Percentiles rank a stretch among this genome's conserved stretches.
phyloP scores from a whole-genome alignment of 2,329 filamentous ascomycete genomes.

The Aureobasidium sp. region DNA sequence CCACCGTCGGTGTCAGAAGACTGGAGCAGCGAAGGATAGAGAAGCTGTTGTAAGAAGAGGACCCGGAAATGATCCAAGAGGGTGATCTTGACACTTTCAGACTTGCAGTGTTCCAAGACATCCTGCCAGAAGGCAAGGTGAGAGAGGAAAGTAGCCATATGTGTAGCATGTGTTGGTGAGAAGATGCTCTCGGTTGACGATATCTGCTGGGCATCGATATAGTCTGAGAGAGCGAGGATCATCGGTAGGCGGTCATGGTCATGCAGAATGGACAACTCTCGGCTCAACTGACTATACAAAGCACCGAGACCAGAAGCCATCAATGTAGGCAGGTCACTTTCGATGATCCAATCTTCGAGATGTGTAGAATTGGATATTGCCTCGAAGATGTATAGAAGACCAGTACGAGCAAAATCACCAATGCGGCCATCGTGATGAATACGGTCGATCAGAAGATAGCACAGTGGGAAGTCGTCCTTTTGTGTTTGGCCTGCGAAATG shows the following conservation, averaged over 20 bases:
- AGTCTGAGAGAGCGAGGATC: constrained; percentile 83
- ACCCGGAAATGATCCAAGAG: constrained; percentile 95
- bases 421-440: constrained; percentile 93
- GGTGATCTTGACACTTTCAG: constrained; percentile 83
- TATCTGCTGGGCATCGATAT: constrained; percentile 63
- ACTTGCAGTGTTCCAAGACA: constrained; percentile 90
- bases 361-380: constrained; percentile 74
- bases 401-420: constrained; percentile 92
- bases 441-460: constrained; percentile 92
- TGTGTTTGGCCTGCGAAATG: constrained; percentile 79
- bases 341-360: constrained; percentile 92
- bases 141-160: constrained; percentile 87
- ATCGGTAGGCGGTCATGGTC: constrained; percentile 68
- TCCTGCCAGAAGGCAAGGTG: constrained; percentile 98
- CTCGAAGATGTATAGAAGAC: constrained; percentile 91
- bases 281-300: constrained; percentile 61
- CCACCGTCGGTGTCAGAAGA: constrained; percentile 96
- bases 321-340: constrained; percentile 89
- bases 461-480: constrained; percentile 86
- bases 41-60: constrained; percentile 85
- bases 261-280: constrained; percentile 74
- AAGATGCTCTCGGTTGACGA: constrained; percentile 68
- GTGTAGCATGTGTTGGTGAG: constrained; percentile 68
- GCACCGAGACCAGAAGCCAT: constrained; percentile 95
- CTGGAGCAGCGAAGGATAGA: constrained; percentile 93